Evolutionary conservation across 2,329 filamentous ascomycete genomes (phyloP), one percentile per base, ranked within the genome.

Genomic region (Leptographium radiaticola): DNA sequence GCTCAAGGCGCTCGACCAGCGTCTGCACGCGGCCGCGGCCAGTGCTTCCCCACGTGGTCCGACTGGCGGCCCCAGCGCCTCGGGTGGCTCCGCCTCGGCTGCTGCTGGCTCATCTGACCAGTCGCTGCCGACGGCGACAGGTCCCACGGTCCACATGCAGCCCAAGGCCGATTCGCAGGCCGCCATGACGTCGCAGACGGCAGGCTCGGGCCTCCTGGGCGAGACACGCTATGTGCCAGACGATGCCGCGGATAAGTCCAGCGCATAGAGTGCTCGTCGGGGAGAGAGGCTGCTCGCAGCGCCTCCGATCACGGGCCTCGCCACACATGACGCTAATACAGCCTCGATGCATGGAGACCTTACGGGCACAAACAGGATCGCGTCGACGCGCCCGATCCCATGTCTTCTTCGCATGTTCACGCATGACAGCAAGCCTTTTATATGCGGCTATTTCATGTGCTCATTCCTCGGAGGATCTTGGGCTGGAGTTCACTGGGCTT

Each of bases 1-100:
- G 1, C 75, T 98, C 54, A 91, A 91, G 65, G 91, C 90, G 4
- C 72, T 98, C 53, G 93, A 98, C 67, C 89, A 97, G 70, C 79
- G 93, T 59, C 73, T 98, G 52, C 87, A 93, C 67, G 86, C 88
- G n/a, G 89, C 89, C 4, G 84, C 86, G 16, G 75, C 74, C 38
- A 76, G 68, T 56, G 70, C 76, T 48, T 66, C 71, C 33, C 64
- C 74, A 44, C 68, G 69, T 55, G 60, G 43, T 20, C 45, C 18
- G 11, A 36, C 34, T 49, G 30, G 36, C 20, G 36, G 48, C 30
- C 30, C 48, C 6, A 20, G 48, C 48, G 2, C 48, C 2, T 11
- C 12, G 31, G 45, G n/a, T 6, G 16, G 18, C 7, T 40, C 45
- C 10, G 10, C 44, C 12, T 40, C 39, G 10, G 39, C 33, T 6